A percentile compares a stretch with the other conserved stretches of the same genome.
Conservation (phyloP, 192 early-diverging fungal genomes). For the Coemansia sp. region DNA sequence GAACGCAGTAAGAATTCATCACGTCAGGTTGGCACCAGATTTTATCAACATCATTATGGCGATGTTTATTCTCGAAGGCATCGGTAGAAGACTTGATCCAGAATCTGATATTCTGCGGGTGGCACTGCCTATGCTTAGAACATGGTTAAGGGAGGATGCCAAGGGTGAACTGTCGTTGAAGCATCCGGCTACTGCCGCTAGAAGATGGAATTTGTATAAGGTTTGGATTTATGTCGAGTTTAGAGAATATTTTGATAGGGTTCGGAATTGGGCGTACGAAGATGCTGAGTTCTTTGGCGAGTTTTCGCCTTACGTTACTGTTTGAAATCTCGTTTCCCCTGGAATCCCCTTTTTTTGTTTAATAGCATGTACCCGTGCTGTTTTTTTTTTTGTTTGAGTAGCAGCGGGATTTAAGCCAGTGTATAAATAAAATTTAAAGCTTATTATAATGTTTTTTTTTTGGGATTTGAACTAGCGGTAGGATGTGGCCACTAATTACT, state of each 20-base stretch:
- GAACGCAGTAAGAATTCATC: constrained; percentile 85
- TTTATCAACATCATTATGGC: constrained; percentile 93
- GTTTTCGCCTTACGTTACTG: constrained; percentile 48
- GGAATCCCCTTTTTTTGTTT: constrained; percentile 3
- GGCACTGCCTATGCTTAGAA: constrained; percentile 72
- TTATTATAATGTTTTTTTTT: no score
- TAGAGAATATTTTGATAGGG: constrained; percentile 43
- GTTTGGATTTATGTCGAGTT: constrained; percentile 54
- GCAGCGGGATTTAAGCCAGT: no score
- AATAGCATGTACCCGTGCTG: no score
- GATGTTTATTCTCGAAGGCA: constrained; percentile 92
- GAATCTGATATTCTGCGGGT: constrained; percentile 87
- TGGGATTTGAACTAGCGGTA: no score
- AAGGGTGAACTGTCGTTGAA: constrained; percentile 24
- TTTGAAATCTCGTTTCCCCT: not conserved
- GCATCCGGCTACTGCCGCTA: not conserved
- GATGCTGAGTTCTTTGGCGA: constrained; percentile 50
- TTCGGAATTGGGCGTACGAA: constrained; percentile 47
- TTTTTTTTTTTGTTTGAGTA: no score
- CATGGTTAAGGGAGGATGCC: constrained; percentile 52
- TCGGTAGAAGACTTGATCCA: constrained; percentile 88
- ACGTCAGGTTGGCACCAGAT: constrained; percentile 91
- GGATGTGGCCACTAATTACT: no score
- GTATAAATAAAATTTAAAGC: no score
- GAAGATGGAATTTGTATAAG: constrained; percentile 37